Conservation (phyloP, 805 yeast genomes). For the Saturnispora silvae region DNA sequence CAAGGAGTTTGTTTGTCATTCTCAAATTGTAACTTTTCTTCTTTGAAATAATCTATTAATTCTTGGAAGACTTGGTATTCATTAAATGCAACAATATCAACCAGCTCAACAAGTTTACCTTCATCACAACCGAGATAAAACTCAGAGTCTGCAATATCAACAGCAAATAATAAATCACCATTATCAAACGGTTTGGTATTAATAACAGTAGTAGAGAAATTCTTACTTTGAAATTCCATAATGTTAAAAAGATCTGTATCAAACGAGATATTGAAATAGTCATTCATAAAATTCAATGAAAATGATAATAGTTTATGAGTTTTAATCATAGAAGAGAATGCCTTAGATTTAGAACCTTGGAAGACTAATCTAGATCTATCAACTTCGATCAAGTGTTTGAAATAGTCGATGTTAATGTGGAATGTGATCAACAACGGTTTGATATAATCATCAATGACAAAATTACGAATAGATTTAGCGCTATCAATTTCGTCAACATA, state of each 20-base stretch:
- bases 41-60: constrained; percentile 8
- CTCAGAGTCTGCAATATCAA: constrained; percentile 11
- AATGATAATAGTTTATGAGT: constrained; percentile 15
- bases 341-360: constrained; percentile 14
- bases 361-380: constrained; percentile 14
- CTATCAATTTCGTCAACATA: constrained; percentile 8
- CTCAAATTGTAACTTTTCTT: background rate
- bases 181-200: constrained; percentile 16
- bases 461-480: constrained; percentile 5
- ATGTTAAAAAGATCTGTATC: constrained; percentile 9
- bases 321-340: constrained; percentile 15
- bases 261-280: constrained; percentile 8
- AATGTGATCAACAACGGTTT: constrained; percentile 15
- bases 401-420: constrained; percentile 15
- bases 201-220: constrained; percentile 12
- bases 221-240: constrained; percentile 11
- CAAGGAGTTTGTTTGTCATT: background rate
- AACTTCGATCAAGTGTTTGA: constrained; percentile 16
- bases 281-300: constrained; percentile 12
- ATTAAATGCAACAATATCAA: constrained; percentile 16
- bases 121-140: constrained; percentile 18
- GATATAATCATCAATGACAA: constrained; percentile 2
- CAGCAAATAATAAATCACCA: constrained; percentile 17
- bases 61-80: constrained; percentile 19
- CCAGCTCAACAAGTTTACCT: constrained; percentile 12